Percentiles rank a stretch among this genome's conserved stretches.
phyloP scores from a whole-genome alignment of 2,329 filamentous ascomycete species.

The Colletotrichum filicis region DNA sequence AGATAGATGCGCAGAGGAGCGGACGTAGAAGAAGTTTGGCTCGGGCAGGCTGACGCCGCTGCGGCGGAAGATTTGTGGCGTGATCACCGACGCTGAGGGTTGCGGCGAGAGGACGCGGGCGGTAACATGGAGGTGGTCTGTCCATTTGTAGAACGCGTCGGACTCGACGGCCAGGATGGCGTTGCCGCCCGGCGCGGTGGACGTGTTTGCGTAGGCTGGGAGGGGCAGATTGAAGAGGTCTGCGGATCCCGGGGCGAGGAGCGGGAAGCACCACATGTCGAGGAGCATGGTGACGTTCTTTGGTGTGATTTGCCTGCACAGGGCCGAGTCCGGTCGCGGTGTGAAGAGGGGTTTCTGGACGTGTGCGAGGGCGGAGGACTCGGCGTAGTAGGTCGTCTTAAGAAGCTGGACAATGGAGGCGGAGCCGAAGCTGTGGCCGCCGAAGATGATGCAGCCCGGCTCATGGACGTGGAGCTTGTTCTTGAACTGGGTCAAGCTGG shows the following conservation, averaged over 20 bases:
- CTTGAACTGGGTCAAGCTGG: slow-evolving; percentile 68
- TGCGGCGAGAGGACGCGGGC: slow-evolving; percentile 72
- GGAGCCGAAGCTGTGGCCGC: slow-evolving; percentile 85
- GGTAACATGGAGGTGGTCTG: slow-evolving; percentile 75
- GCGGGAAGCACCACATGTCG: slow-evolving; percentile 84
- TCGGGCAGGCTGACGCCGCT: slow-evolving; percentile 55
- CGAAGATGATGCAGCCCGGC: slow-evolving; percentile 79
- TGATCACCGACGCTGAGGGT: slow-evolving; percentile 56
- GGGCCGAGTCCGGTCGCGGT: slow-evolving; percentile 63
- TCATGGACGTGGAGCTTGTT: slow-evolving; percentile 73
- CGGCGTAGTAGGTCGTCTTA: slow-evolving; percentile 80
- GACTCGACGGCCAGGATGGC: slow-evolving; percentile 78
- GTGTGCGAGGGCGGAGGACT: slow-evolving; percentile 53
- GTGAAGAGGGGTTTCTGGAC: slow-evolving; percentile 70
- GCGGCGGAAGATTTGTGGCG: slow-evolving; percentile 52
- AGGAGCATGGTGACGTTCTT: slow-evolving; percentile 75
- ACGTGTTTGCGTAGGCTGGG: slow-evolving; percentile 69
- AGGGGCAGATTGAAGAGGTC: slow-evolving; percentile 79
- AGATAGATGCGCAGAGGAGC: slow-evolving; percentile 80
- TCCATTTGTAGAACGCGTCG: slow-evolving; percentile 83
- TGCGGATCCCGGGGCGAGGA: slow-evolving; percentile 70
- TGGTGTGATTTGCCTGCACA: slow-evolving; percentile 75
- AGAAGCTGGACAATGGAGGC: slow-evolving; percentile 80
- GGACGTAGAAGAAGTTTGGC: slow-evolving; percentile 80
- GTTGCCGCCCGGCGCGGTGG: slow-evolving; percentile 63